A percentile compares a stretch with the other conserved stretches of the same genome.
These are phyloP conservation scores for Aureobasidium mangrovei DNA, from an alignment of 2,329 filamentous ascomycete genomes.

Conservation along the genomic window DNA sequence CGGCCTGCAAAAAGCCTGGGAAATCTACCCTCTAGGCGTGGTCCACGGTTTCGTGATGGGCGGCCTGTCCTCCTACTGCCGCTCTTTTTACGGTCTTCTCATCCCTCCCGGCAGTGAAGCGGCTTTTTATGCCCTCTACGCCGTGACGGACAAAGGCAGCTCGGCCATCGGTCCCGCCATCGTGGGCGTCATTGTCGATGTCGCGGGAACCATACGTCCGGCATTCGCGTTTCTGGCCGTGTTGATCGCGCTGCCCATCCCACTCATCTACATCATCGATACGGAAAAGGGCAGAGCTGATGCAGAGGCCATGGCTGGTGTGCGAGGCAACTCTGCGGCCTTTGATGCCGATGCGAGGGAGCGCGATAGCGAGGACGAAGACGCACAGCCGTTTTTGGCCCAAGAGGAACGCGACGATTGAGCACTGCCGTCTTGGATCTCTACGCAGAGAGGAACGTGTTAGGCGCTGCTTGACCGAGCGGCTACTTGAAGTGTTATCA, in stretches of 20 bases:
- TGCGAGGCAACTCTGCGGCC: neutral
- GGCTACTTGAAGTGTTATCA: no score
- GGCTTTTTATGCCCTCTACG: conserved; percentile 87
- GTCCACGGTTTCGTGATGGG: conserved; percentile 86
- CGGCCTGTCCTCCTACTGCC: conserved; percentile 78
- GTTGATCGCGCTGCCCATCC: conserved; percentile 67
- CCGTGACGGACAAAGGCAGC: conserved; percentile 90
- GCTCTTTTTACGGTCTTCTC: conserved; percentile 78
- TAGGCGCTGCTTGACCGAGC: no score
- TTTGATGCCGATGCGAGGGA: neutral
- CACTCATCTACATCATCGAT: conserved; percentile 71
- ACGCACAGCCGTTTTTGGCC: conserved; percentile 2
- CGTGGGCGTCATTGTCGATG: conserved; percentile 80
- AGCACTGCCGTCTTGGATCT: no score
- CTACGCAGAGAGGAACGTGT: no score
- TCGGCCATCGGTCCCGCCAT: conserved; percentile 85
- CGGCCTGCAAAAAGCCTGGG: conserved; percentile 79
- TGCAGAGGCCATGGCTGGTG: conserved; percentile 15
- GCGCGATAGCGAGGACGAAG: neutral
- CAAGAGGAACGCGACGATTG: neutral
- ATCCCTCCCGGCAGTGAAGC: conserved; percentile 88
- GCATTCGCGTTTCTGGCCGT: conserved; percentile 81
- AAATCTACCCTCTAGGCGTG: conserved; percentile 81
- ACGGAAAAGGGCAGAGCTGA: conserved; percentile 48
- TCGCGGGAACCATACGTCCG: conserved; percentile 32